Base-by-base conservation (phyloP, 345 rosid species). In the Clausena lansium region DNA sequence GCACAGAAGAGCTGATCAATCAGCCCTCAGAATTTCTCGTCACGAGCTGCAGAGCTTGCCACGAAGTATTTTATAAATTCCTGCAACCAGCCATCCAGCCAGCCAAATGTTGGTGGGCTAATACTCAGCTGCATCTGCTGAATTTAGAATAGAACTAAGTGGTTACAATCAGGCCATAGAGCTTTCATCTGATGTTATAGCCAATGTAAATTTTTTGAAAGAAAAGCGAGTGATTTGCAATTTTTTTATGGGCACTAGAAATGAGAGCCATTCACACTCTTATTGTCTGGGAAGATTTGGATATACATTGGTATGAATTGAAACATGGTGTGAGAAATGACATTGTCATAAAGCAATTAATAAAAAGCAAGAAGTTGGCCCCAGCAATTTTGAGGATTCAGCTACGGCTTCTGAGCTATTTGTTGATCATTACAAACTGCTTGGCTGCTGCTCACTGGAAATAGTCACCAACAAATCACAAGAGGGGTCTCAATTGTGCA, bases 1-100 rank as follows among this genome's bases (percentile, higher is more conserved):
- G 65, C 86, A 84, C 19, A 83, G 83, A n/a, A 81, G 87, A 83
- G 86, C 84, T 77, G 87, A 86, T 64, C 87, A 84, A 67, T 83
- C 87, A 27, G 86, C 85, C 50, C 65, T 81, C 63, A 80, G 84
- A 22, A 83, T 87, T 83, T 83, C 85, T 6, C 82, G 82, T 22
- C 86, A n/a, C n/a, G n/a, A n/a, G n/a, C n/a, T n/a, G n/a, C 82
- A 7, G 86, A 85, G 81, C 85, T 83, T 27, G 82, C 87, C 27
- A 77, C 81, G 0, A 78, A 85, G 65, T 82, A 70, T 64, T 77
- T 27, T 74, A 80, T 82, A 45, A 71, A 81, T 52, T 39, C 81
- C 84, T 60, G 78, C 70, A 47, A 81, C 77, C 9, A 0, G 45
- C 13, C 45, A 39, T 9, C 45, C 22, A 67, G 74, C 58, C n/a